Base-by-base conservation (phyloP, 2,329 filamentous ascomycete species). In the Trichoderma sp. region DNA sequence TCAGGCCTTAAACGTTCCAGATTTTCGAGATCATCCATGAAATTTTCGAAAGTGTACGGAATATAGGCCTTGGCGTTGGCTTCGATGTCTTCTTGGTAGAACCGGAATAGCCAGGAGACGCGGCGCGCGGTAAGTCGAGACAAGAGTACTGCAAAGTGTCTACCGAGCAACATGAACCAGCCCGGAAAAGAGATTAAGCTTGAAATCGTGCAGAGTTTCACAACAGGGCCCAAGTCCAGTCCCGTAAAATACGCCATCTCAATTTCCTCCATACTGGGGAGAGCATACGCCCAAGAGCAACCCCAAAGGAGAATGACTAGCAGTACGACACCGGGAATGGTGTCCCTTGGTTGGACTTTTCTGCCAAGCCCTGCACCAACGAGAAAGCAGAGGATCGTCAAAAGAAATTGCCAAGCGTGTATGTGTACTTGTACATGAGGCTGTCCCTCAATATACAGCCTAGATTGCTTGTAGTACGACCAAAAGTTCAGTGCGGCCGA, bases 11-110 rank as follows among this genome's bases (percentile, higher is more conserved):
- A 18, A 5, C 1, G 4, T 50, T n/a, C 18, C 9, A 2, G 45
- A 21, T 16, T 11, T 0, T 0, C 0, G 18, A 50, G 18, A 50
- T 50, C n/a, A n/a, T 21, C 9, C 0, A n/a, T 0, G 45, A 50
- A 50, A 50, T 21, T 8, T 0, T 21, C 45, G 18, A 21, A n/a
- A 5, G 45, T 50, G 45, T 50, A 11, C 45, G 8, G n/a, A 21
- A 53, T 21, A 50, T 45, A 6, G 38, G 38, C 12, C 24, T 11
- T 3, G 8, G 41, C 11, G 27, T 67, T 21, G n/a, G 9, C 27
- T 24, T 33, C 7, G 18, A 31, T 24, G 4, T 50, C 41, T 14
- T 21, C 41, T 16, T 29, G 3, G 27, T 50, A 9, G 4, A 67
- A 29, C 11, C 27, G 35, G 35, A 53, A 67, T 6, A 67, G 8